phyloP scores from a whole-genome alignment of 2,329 filamentous ascomycete species.

The Corinectria fuckeliana region DNA sequence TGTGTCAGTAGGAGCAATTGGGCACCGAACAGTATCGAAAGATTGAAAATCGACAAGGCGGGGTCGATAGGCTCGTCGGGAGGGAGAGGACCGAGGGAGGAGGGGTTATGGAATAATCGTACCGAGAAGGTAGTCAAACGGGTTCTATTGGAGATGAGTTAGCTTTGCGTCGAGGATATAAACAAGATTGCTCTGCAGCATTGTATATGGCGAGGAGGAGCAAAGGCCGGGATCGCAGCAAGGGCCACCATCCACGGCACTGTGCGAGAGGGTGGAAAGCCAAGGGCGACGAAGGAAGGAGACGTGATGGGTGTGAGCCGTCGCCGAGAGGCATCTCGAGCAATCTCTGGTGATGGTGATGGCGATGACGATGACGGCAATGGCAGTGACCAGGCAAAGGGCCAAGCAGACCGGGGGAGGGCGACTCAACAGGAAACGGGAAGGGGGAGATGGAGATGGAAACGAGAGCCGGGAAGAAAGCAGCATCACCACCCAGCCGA shows the following conservation, averaged over 20 bases:
- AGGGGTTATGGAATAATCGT: constrained; percentile 49
- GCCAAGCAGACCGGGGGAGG: background rate
- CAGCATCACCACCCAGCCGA: constrained; percentile 4
- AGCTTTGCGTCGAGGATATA: constrained; percentile 21
- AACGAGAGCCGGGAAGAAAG: background rate
- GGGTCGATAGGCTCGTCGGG: constrained; percentile 20
- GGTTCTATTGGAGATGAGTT: constrained; percentile 71
- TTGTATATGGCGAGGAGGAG: background rate
- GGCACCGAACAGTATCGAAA: constrained; percentile 19
- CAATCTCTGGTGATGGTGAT: background rate
- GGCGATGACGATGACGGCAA: background rate
- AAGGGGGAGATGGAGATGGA: background rate
- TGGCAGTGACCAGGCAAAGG: background rate
- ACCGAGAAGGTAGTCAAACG: constrained; percentile 94
- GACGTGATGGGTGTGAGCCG: background rate
- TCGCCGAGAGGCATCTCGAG: background rate
- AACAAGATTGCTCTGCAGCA: background rate
- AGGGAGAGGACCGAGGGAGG: constrained; percentile 25
- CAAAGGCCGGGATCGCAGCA: constrained; percentile 8
- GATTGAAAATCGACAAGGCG: constrained; percentile 25
- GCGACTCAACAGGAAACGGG: background rate
- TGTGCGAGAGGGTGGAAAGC: background rate
- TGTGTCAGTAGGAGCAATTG: constrained; percentile 36
- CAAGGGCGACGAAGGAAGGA: background rate
- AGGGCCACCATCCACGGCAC: background rate